Conservation (phyloP, 495 filamentous ascomycete genomes). For the Tetracladium marchalianum region DNA sequence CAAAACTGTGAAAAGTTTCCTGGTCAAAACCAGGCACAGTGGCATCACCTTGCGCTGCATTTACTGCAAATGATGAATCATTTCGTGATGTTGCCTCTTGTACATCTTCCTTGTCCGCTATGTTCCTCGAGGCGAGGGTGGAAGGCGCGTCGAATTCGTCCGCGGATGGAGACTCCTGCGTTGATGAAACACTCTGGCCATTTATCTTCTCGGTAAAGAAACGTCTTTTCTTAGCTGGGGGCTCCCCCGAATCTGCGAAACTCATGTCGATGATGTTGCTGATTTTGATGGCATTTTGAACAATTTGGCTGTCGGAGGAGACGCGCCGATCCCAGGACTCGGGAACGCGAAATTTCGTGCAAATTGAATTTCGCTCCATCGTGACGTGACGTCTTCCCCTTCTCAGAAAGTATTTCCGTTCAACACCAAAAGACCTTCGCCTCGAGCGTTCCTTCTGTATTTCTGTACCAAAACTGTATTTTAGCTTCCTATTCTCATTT, state of each 20-base stretch:
- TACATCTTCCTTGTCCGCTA: background rate
- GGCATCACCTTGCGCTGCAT: slow-evolving; percentile 3
- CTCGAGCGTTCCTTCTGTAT: background rate
- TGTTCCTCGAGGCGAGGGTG: background rate
- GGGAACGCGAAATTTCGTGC: slow-evolving; percentile 23
- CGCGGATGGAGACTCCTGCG: slow-evolving; percentile 10
- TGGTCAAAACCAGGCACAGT: slow-evolving; percentile 46
- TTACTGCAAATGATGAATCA: background rate
- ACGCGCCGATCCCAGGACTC: slow-evolving; percentile 27
- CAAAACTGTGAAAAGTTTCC: slow-evolving; percentile 56
- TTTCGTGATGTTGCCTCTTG: background rate
- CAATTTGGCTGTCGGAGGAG: slow-evolving; percentile 18
- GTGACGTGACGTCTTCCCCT: slow-evolving; percentile 3
- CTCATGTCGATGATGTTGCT: slow-evolving; percentile 34
- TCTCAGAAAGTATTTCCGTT: background rate
- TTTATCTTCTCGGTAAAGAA: slow-evolving; percentile 60
- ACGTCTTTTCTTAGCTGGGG: slow-evolving; percentile 69
- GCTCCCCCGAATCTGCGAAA: slow-evolving; percentile 42
- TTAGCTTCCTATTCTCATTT: background rate
- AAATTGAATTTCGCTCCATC: slow-evolving; percentile 27
- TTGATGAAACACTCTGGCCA: slow-evolving; percentile 7
- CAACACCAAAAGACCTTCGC: background rate
- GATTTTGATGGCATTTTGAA: slow-evolving; percentile 5
- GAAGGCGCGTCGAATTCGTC: slow-evolving; percentile 17
- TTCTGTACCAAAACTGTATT: background rate